phyloP scores from a whole-genome alignment of 2,329 filamentous ascomycete genomes.

The Ophiostoma ulmi region DNA sequence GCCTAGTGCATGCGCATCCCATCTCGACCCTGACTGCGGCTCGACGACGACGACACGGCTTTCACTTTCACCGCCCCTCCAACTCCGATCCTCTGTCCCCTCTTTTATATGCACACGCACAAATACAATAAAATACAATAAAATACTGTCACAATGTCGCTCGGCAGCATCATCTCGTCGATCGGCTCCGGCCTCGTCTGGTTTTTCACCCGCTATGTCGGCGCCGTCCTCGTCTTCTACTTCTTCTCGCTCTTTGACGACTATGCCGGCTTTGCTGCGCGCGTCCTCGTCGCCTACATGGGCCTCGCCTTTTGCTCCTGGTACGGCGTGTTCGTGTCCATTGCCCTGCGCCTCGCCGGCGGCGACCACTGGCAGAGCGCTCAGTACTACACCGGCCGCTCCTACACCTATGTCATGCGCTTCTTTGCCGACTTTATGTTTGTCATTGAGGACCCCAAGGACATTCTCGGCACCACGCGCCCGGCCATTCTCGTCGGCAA shows the following conservation, averaged over 20 bases:
- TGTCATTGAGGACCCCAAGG: constrained; percentile 61
- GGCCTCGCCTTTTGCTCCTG: constrained; percentile 55
- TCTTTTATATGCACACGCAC: too few species aligned
- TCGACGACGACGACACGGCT: background rate
- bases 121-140: too few species aligned
- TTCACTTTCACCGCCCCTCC: background rate
- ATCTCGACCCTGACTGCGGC: background rate
- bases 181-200: constrained; percentile 31
- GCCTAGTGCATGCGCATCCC: background rate
- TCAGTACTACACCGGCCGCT: constrained; percentile 77
- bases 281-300: constrained; percentile 61
- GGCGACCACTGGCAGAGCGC: constrained; percentile 59
- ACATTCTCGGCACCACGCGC: constrained; percentile 57
- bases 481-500: constrained; percentile 91
- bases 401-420: constrained; percentile 76
- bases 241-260: constrained; percentile 55
- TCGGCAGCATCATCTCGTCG: background rate
- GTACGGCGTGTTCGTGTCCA: constrained; percentile 72
- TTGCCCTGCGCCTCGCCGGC: constrained; percentile 65
- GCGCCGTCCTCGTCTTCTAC: constrained; percentile 54
- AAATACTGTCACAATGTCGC: background rate
- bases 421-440: constrained; percentile 73
- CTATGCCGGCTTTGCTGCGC: constrained; percentile 62
- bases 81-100: background rate
- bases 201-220: constrained; percentile 49